These are phyloP conservation scores for Sclerotinia nivalis DNA, from an alignment of 2,329 filamentous ascomycete genomes.

Conservation along the genomic window DNA sequence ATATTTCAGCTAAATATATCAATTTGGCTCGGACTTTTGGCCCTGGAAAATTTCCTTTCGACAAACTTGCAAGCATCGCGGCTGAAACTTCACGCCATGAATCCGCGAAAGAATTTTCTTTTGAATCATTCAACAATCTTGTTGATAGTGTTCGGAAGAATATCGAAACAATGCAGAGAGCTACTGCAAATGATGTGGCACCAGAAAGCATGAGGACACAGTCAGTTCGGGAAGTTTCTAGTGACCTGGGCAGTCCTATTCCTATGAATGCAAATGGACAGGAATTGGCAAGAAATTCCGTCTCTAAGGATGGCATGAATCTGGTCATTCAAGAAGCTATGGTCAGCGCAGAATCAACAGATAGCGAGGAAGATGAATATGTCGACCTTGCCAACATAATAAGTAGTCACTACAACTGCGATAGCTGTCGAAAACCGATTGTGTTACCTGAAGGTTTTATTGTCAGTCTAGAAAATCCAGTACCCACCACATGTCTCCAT, in stretches of 20 bases:
- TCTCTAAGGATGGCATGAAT: background rate
- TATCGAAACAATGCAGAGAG: background rate
- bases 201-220: background rate
- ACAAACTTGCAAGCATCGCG: background rate
- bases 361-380: constrained; percentile 6
- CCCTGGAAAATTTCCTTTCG: background rate
- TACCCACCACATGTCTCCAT: background rate
- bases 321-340: background rate
- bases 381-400: background rate
- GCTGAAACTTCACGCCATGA: background rate
- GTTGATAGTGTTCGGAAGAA: background rate
- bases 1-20: background rate
- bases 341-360: background rate
- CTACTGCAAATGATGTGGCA: no score
- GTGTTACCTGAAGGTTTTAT: constrained; percentile 3
- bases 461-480: background rate
- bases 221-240: background rate
- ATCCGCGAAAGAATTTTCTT: background rate
- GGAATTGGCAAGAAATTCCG: background rate
- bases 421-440: constrained; percentile 13
- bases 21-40: background rate
- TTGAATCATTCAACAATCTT: background rate
- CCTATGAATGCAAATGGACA: background rate
- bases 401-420: constrained; percentile 8
- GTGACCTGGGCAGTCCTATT: background rate